Base-by-base conservation (phyloP, 352 stramenopile genomes). In the Globisporangium recalcitrans region DNA sequence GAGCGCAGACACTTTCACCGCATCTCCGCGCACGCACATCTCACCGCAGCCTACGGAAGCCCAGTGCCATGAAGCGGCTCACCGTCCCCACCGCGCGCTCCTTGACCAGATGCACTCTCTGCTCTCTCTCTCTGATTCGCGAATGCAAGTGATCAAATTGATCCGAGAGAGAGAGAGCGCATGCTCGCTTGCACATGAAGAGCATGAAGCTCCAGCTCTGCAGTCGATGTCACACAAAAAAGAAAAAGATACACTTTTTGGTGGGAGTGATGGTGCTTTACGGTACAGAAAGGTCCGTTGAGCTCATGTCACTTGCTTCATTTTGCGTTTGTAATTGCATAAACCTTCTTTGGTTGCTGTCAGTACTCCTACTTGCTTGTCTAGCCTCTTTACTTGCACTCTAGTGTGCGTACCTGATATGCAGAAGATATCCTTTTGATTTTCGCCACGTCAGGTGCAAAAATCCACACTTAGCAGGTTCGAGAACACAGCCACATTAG, bases 401-500 rank as follows among this genome's bases (percentile, higher is more conserved):
- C n/a, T 46, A 21, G 0, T 11, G 11, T 11, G 16, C 1, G 8
- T 55, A 40, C 27, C 27, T 1, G 34, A 27, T 40, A 21, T 56
- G 49, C 49, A 4, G 8, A 40, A 56, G 40, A 40, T 24, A 56
- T 56, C 49, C 11, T 55, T 34, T 36, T 5, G 27, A 31, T 55
- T 56, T 19, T 38, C 19, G 49, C 49, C 27, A 40, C 49, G 49
- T 56, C 49, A 56, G 27, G 16, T 8, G 3, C 27, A 40, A 46
- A 46, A 46, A 46, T 21, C 38, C 38, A 46, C 14, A 7, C 38
- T 46, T 46, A 16, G 49, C 49, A 40, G 14, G 22, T 60, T 60
- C 54, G 7, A 52, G 54, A 60, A 60, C 54, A 32, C n/a, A 58
- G n/a, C 16, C 3, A 22, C 32, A 27, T 31, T 14, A 4, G 32